Evolutionary conservation across 1,284 basidiomycete species (phyloP).

Genomic region (Baeospora myosura): DNA sequence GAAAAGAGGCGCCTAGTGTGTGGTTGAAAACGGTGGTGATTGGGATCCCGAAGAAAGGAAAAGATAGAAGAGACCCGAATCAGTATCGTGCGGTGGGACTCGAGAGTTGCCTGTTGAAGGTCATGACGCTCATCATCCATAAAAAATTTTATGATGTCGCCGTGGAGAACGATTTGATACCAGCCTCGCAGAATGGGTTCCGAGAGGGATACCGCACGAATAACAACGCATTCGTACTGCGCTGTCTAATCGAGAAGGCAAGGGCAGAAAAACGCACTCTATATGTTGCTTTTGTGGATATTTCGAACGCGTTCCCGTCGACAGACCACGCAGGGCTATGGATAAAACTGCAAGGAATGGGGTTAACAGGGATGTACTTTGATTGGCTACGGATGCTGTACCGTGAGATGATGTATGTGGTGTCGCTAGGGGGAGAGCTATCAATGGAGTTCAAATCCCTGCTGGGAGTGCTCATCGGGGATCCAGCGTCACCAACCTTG

Average conservation of each 20-base stretch:
- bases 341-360: background rate
- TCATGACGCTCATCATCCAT: conserved; percentile 21
- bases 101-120: conserved; percentile 25
- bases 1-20: conserved; percentile 10
- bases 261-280: conserved; percentile 4
- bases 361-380: conserved; percentile 7
- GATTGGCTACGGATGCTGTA: conserved; percentile 7
- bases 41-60: conserved; percentile 18
- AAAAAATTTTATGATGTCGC: conserved; percentile 10
- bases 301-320: conserved; percentile 15
- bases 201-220: conserved; percentile 14
- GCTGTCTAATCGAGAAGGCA: conserved; percentile 9
- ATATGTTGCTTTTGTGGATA: conserved; percentile 12
- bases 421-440: background rate
- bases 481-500: conserved; percentile 11
- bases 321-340: conserved; percentile 8
- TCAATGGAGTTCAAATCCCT: conserved; percentile 1
- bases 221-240: conserved; percentile 21
- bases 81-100: conserved; percentile 24
- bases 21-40: conserved; percentile 20
- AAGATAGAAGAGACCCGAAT: conserved; percentile 12
- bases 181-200: conserved; percentile 20
- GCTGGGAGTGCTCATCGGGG: conserved; percentile 8
- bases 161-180: conserved; percentile 9
- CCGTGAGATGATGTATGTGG: conserved; percentile 2